Conservation (phyloP, 2,329 filamentous ascomycete genomes). For the Didymella keratinophila region DNA sequence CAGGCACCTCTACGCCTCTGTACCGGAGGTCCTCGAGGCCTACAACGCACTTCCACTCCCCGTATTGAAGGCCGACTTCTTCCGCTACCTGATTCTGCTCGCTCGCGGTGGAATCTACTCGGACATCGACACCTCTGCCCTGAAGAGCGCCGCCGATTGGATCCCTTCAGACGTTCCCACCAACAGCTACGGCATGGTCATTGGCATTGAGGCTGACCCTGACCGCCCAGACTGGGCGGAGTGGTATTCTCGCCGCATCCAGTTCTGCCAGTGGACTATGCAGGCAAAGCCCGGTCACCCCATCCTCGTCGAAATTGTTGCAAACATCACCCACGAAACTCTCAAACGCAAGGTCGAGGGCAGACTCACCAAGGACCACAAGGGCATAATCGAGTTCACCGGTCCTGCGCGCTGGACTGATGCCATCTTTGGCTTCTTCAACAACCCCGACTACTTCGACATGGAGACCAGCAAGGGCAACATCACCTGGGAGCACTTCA, state of each 20-base stretch:
- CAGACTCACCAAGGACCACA: constrained; percentile 69
- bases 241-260: constrained; percentile 95
- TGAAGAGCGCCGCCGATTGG: constrained; percentile 87
- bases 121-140: constrained; percentile 84
- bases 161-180: constrained; percentile 79
- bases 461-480: constrained; percentile 73
- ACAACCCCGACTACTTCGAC: constrained; percentile 87
- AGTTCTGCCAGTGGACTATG: constrained; percentile 99
- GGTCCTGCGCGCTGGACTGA: constrained; percentile 97
- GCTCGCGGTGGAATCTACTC: constrained; percentile 81
- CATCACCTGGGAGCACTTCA: constrained; percentile 89
- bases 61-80: constrained; percentile 70
- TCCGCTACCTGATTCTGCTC: constrained; percentile 74
- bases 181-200: constrained; percentile 80
- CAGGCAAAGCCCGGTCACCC: constrained; percentile 95
- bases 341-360: constrained; percentile 75
- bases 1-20: constrained; percentile 81
- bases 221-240: constrained; percentile 90
- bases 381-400: constrained; percentile 89
- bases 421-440: constrained; percentile 89
- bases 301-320: constrained; percentile 84
- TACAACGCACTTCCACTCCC: constrained; percentile 58
- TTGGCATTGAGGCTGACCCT: constrained; percentile 96
- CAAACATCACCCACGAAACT: constrained; percentile 83
- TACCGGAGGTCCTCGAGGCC: constrained; percentile 59